phyloP scores from a whole-genome alignment of 2,329 filamentous ascomycete species.

The Fusarium compactum region DNA sequence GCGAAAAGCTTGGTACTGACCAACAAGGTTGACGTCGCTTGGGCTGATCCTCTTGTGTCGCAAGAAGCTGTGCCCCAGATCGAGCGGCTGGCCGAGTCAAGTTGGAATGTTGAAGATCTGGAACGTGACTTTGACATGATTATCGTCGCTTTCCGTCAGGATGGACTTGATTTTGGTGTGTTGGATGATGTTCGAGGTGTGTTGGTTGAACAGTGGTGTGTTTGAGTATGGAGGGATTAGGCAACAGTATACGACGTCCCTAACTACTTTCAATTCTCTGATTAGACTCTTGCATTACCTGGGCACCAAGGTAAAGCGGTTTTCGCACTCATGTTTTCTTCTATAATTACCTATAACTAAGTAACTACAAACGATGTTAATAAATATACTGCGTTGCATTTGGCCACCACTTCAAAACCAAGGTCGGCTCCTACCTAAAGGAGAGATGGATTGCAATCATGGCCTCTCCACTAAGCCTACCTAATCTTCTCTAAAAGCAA shows the following conservation, averaged over 20 bases:
- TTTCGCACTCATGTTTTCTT: neutral
- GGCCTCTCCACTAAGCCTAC: neutral
- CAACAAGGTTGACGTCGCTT: constrained; percentile 56
- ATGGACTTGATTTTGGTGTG: constrained; percentile 56
- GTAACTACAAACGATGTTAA: neutral
- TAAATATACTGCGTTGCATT: neutral
- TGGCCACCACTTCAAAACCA: neutral
- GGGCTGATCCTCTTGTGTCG: constrained; percentile 59
- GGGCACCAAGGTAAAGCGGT: neutral
- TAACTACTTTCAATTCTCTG: neutral
- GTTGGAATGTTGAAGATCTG: constrained; percentile 55
- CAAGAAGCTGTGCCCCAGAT: constrained; percentile 58
- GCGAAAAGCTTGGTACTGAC: constrained; percentile 54
- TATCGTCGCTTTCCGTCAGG: constrained; percentile 58
- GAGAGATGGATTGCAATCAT: neutral
- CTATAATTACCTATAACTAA: neutral
- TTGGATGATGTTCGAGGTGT: constrained; percentile 52
- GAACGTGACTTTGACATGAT: constrained; percentile 57
- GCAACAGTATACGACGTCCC: neutral
- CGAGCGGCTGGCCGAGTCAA: constrained; percentile 50
- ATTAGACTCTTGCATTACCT: neutral
- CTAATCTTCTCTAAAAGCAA: neutral
- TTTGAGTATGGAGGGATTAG: constrained; percentile 13
- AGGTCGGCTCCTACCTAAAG: neutral
- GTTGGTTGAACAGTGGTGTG: constrained; percentile 57